These are phyloP conservation scores for Gastrolobium bilobum DNA, from an alignment of 306 rosid species.

Conservation along the genomic window DNA sequence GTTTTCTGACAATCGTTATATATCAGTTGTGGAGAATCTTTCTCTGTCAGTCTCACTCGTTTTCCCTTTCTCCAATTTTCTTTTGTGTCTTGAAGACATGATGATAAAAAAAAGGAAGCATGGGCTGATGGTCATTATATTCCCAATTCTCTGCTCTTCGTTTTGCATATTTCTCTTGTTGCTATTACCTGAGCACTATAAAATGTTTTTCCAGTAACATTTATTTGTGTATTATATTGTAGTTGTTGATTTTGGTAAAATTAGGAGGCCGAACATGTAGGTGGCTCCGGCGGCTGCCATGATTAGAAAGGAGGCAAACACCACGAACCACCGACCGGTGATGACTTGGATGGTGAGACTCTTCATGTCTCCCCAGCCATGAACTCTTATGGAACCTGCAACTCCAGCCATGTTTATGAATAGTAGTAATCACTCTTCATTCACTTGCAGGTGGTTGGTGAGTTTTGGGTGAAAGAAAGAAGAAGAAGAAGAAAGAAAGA, in stretches of 20 bases:
- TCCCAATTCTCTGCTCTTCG: neutral
- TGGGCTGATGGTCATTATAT: neutral
- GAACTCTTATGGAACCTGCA: too few relatives aligned
- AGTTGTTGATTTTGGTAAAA: conserved; percentile 15
- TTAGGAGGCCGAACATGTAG: too few relatives aligned
- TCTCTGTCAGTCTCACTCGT: neutral
- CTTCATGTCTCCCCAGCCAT: too few relatives aligned
- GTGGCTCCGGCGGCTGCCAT: too few relatives aligned
- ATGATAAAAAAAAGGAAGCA: neutral
- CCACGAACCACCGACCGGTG: too few relatives aligned
- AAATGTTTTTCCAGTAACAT: conserved; percentile 1
- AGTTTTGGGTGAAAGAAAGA: too few relatives aligned
- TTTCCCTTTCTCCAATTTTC: neutral
- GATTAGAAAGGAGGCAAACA: too few relatives aligned
- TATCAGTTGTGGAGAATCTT: conserved; percentile 21
- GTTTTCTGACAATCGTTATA: conserved; percentile 22
- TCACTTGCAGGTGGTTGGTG: too few relatives aligned
- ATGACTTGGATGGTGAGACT: too few relatives aligned
- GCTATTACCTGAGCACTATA: neutral
- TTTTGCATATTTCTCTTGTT: neutral
- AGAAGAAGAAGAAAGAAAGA: too few relatives aligned
- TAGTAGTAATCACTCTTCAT: too few relatives aligned
- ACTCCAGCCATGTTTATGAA: too few relatives aligned
- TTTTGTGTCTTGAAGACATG: neutral
- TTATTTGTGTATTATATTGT: conserved; percentile 15